phyloP scores from a whole-genome alignment of 2,329 filamentous ascomycete species.

The Scedosporium minutisporum region DNA sequence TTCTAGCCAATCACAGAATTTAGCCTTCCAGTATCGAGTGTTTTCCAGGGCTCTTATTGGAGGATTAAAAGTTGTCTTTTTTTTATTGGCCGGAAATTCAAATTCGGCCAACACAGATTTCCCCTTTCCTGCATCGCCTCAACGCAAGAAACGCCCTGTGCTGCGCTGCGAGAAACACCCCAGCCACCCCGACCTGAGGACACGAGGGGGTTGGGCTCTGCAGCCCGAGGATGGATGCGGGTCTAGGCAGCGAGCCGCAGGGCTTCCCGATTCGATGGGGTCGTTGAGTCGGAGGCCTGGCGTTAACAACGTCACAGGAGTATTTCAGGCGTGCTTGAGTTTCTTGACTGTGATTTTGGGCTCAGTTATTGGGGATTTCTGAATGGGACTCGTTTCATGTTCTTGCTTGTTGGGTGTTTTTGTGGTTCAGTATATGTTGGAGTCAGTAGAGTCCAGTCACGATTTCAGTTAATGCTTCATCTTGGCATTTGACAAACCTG shows the following conservation, averaged over 20 bases:
- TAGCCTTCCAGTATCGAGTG: background rate
- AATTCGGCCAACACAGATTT: background rate
- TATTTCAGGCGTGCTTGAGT: background rate
- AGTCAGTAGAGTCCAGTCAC: no score
- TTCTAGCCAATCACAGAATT: background rate
- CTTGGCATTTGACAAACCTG: no score
- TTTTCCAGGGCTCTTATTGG: background rate
- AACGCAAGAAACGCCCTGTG: no score
- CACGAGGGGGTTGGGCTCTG: background rate
- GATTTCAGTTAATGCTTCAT: no score
- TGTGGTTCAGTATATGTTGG: background rate
- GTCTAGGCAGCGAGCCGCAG: background rate
- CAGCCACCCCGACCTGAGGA: background rate
- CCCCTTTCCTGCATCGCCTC: background rate
- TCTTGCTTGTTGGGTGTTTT: background rate
- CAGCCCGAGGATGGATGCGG: background rate
- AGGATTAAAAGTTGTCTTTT: background rate
- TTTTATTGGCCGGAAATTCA: background rate
- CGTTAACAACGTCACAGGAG: background rate
- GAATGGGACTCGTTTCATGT: background rate
- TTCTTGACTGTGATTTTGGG: background rate
- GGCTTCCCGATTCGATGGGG: background rate
- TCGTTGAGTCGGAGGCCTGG: background rate
- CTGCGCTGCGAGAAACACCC: background rate
- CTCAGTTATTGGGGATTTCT: background rate